Base-by-base conservation (phyloP, 2,329 filamentous ascomycete genomes). In the Dactylellina haptotyla region DNA sequence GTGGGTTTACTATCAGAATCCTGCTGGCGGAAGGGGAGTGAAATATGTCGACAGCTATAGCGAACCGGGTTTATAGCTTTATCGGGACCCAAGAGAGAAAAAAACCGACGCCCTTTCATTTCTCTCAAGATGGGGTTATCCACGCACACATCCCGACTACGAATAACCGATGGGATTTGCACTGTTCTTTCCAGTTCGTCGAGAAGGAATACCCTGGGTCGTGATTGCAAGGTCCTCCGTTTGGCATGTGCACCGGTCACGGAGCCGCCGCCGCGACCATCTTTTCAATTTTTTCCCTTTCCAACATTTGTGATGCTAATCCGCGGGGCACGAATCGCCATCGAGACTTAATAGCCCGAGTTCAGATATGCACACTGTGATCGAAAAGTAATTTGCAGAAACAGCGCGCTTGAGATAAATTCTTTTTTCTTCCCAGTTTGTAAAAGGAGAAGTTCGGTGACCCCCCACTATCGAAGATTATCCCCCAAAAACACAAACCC, bases 41-140 rank as follows among this genome's bases (percentile, higher is more conserved):
- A 63, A 51, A 51, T 57, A 63, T 64, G 59, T 71, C 66, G 50
- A 58, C 66, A 64, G 51, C 41, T 72, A 63, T 64, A 64, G 34
- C 46, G 37, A 43, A 30, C 30, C 28, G 45, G 51, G 26, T 43
- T n/a, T 65, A 65, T 65, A 57, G 62, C 62, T 57, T 50, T 64
- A 64, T 64, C 46, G 32, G 26, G 50, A 14, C 50, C 61, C 37
- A 28, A 53, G 25, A 50, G 48, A 50, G 30, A 10, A 30, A 8
- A 50, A 53, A 20, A 25, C 46, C 43, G 4, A n/a, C 43, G 4
- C 25, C 41, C 59, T 45, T 56, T 64, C 59, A 64, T 64, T 64
- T 64, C 59, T 37, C 54, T 14, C 25, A 43, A 45, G 46, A 32
- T 34, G 23, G 20, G 23, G 8, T 28, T 50, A n/a, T 50, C 23